Conservation (phyloP, 768 basidiomycete species). For the Candolleomyces eurysporus region DNA sequence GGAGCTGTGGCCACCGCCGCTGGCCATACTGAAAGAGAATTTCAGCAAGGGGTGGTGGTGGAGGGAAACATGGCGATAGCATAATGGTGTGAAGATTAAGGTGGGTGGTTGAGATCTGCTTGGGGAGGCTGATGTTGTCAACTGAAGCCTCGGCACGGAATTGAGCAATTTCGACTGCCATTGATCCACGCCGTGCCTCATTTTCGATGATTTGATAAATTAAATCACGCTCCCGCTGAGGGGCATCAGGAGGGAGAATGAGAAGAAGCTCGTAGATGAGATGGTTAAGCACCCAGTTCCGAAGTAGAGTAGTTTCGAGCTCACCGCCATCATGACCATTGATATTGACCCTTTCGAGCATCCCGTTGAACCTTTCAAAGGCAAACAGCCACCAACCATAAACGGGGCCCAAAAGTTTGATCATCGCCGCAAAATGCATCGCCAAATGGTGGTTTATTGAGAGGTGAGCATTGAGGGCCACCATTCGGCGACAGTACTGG, state of each 20-base stretch:
- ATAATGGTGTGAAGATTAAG: neutral
- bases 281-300: conserved; percentile 26
- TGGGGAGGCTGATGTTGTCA: neutral
- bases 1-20: neutral
- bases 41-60: neutral
- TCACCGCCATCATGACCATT: conserved; percentile 28
- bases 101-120: neutral
- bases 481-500: conserved; percentile 15
- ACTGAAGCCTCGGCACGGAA: neutral
- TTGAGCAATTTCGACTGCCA: neutral
- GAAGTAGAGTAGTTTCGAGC: conserved; percentile 28
- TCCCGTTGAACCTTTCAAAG: conserved; percentile 33
- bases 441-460: conserved; percentile 28
- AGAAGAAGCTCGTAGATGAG: conserved; percentile 22
- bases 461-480: conserved; percentile 14
- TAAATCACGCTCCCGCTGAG: neutral
- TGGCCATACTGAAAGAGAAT: neutral
- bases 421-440: conserved; percentile 20
- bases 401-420: conserved; percentile 26
- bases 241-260: conserved; percentile 7
- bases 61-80: no score
- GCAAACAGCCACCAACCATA: conserved; percentile 35
- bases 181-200: neutral
- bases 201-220: neutral
- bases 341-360: conserved; percentile 28